phyloP scores from a whole-genome alignment of 1,284 basidiomycete species.

The Kwoniella shivajii region DNA sequence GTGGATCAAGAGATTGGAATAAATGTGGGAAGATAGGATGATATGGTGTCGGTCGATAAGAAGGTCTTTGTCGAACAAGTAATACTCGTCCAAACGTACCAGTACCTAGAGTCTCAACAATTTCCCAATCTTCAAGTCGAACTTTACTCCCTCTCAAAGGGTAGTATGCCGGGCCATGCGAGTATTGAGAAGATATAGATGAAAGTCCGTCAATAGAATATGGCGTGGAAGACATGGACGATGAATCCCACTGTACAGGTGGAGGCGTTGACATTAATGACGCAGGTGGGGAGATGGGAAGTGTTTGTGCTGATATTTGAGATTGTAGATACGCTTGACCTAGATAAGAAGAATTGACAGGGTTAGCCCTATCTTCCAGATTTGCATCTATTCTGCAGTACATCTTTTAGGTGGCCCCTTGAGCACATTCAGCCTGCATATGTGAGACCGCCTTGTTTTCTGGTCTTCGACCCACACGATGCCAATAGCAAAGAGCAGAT shows the following conservation, averaged over 20 bases:
- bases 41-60: slow-evolving; percentile 49
- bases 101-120: slow-evolving; percentile 55
- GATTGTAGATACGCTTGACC: background rate
- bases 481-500: no score
- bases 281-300: slow-evolving; percentile 43
- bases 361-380: no score
- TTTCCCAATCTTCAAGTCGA: slow-evolving; percentile 52
- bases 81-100: slow-evolving; percentile 55
- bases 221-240: slow-evolving; percentile 12
- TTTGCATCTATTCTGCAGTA: no score
- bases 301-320: slow-evolving; percentile 3
- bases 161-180: background rate
- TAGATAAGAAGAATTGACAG: background rate
- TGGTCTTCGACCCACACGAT: no score
- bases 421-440: no score
- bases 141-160: slow-evolving; percentile 29
- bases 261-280: slow-evolving; percentile 47
- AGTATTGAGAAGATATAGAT: slow-evolving; percentile 6
- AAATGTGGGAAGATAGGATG: slow-evolving; percentile 55
- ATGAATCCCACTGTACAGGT: slow-evolving; percentile 30
- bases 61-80: slow-evolving; percentile 52
- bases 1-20: slow-evolving; percentile 44
- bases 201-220: slow-evolving; percentile 9
- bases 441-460: no score
- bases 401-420: no score